phyloP scores from a whole-genome alignment of 768 basidiomycete species.

The Sarcomyxa edulis region DNA sequence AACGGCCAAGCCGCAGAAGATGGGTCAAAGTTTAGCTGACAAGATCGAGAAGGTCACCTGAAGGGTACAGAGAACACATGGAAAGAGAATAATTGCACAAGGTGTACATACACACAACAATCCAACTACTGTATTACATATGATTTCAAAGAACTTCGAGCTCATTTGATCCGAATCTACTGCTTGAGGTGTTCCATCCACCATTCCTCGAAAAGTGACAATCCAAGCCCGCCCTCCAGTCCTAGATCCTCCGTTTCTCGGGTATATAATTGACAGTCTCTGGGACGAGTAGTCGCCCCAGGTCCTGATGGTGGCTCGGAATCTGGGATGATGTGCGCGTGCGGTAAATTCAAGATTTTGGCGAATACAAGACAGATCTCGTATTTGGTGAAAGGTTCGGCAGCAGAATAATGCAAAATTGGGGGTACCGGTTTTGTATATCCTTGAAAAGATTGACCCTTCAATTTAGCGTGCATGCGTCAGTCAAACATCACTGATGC shows the following conservation, averaged over 20 bases:
- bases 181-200: slow-evolving; percentile 54
- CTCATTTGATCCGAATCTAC: slow-evolving; percentile 5
- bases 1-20: slow-evolving; percentile 1
- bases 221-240: slow-evolving; percentile 52
- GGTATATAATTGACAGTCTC: slow-evolving; percentile 75
- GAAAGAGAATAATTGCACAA: no score
- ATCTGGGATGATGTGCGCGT: slow-evolving; percentile 72
- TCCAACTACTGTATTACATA: neutral
- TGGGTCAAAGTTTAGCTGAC: slow-evolving; percentile 12
- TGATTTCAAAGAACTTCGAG: neutral
- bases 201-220: slow-evolving; percentile 79
- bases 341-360: slow-evolving; percentile 61
- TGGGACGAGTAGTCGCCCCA: slow-evolving; percentile 71
- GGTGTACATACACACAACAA: slow-evolving; percentile 1
- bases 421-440: slow-evolving; percentile 48
- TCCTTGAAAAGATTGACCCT: slow-evolving; percentile 15
- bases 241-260: slow-evolving; percentile 67
- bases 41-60: slow-evolving; percentile 7
- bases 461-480: neutral
- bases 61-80: no score
- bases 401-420: slow-evolving; percentile 82
- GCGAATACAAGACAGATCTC: slow-evolving; percentile 83
- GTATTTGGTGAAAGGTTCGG: slow-evolving; percentile 87
- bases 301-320: slow-evolving; percentile 56
- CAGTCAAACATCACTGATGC: slow-evolving; percentile 11